Evolutionary conservation across 257 asterid genomes (phyloP), one percentile per base, ranked within the genome.

Genomic region (Gardenia jasminoides): DNA sequence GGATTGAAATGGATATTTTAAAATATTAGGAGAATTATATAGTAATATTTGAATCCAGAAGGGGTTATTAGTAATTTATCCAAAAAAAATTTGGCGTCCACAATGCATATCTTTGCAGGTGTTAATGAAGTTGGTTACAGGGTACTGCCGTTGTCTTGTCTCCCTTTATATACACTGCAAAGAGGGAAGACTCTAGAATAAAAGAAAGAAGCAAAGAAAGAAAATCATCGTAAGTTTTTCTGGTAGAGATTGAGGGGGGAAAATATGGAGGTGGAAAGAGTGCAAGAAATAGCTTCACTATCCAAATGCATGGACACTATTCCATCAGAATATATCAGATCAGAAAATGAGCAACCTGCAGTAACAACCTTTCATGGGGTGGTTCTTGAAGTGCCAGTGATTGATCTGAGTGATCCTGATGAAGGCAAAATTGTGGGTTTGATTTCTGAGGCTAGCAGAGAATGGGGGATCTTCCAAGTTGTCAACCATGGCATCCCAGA

Each of bases 401-500:
- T 83, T 67, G 87, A 83, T 80, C 4, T 85, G 39, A 44, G 78
- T 41, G 79, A 74, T 11, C 13, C 28, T 0, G 79, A 75, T 2
- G 84, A 72, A 13, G 67, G 52, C 56, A 69, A 67, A 10, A 5
- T 81, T 7, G 87, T 70, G 17, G 54, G 71, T 66, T 0, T 24
- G 59, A 61, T 86, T 0, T 67, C 48, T 2, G 82, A 86, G 10
- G 87, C 89, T 1, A 79, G 85, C 54, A 71, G 56, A 24, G 84
- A 81, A 46, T 86, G 89, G 89, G 89, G 89, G 19, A 75, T 86
- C 3, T 86, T 86, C 61, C 89, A 83, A 52, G 79, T 86, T 36
- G 83, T 79, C 67, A 86, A 83, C n/a, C 89, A 86, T 28, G 89
- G 89, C 8, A 83, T 86, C 48, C 83, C 89, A 3, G 44, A 52